Conservation (phyloP, 352 stramenopile species). For the Globisporangium cederbergense region DNA sequence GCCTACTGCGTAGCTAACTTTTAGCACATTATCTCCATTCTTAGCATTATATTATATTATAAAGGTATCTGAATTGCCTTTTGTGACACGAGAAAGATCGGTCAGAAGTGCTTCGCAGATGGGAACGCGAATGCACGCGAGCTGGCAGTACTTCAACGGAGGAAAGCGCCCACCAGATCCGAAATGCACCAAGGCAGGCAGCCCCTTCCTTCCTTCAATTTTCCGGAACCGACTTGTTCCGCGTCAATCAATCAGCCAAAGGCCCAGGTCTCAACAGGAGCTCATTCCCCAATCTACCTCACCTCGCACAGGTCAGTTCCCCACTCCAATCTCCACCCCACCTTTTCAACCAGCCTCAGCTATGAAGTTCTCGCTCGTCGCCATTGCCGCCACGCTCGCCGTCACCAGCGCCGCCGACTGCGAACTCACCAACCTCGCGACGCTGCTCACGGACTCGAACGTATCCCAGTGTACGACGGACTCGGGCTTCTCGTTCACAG, state of each 20-base stretch:
- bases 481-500: conserved; percentile 27
- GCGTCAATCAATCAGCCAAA: not conserved
- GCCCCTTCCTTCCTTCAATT: not conserved
- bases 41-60: no score
- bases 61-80: no score
- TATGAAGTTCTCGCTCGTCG: conserved; percentile 14
- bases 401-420: conserved; percentile 10
- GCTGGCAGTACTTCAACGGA: not conserved
- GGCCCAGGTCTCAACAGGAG: not conserved
- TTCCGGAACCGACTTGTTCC: not conserved
- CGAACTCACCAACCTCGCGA: conserved; percentile 13
- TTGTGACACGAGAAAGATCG: no score
- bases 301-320: conserved; percentile 1
- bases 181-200: not conserved
- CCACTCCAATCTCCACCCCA: not conserved
- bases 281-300: not conserved
- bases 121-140: not conserved
- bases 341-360: not conserved
- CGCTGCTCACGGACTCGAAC: conserved; percentile 7
- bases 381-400: conserved; percentile 7
- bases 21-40: no score
- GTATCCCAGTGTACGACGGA: conserved; percentile 8
- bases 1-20: no score
- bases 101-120: no score
- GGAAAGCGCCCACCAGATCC: not conserved